Conservation (phyloP, 352 stramenopile species). For the Phytophthora macrochlamydospora region DNA sequence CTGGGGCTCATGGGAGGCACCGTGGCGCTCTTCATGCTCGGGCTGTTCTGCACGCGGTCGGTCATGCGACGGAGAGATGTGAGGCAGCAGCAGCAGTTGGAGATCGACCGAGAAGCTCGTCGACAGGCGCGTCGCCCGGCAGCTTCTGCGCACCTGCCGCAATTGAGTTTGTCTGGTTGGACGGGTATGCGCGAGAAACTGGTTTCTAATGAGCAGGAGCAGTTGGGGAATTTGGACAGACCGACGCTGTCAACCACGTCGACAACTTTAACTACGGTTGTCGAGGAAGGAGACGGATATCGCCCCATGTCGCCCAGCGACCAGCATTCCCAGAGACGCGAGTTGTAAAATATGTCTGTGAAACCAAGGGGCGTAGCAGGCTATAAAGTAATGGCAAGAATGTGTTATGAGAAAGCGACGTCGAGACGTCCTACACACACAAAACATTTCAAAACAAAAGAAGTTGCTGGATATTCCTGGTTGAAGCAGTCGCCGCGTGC, state of each 20-base stretch:
- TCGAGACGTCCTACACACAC: no score
- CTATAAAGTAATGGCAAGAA: not conserved
- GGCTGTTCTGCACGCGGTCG: conserved; percentile 11
- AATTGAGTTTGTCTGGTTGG: conserved; percentile 57
- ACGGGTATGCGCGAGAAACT: conserved; percentile 54
- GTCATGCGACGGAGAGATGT: not conserved
- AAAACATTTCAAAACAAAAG: no score
- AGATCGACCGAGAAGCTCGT: conserved; percentile 11
- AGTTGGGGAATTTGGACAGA: conserved; percentile 5
- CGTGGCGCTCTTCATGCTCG: conserved; percentile 34
- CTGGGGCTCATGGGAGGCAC: conserved; percentile 25
- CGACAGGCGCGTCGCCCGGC: conserved; percentile 18
- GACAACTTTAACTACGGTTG: conserved; percentile 13
- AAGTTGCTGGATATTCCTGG: no score
- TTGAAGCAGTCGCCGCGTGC: no score
- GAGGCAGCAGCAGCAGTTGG: conserved; percentile 10
- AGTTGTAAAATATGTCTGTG: conserved; percentile 23
- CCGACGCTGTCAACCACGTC: conserved; percentile 24
- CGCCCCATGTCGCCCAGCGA: conserved; percentile 40
- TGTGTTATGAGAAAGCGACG: no score
- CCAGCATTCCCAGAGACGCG: conserved; percentile 10
- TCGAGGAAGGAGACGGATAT: conserved; percentile 52
- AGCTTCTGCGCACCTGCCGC: conserved; percentile 25
- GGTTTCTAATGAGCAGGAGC: conserved; percentile 34
- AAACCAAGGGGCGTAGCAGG: not conserved